phyloP scores from a whole-genome alignment of 257 asterid species.

The Nicotiana otophora region DNA sequence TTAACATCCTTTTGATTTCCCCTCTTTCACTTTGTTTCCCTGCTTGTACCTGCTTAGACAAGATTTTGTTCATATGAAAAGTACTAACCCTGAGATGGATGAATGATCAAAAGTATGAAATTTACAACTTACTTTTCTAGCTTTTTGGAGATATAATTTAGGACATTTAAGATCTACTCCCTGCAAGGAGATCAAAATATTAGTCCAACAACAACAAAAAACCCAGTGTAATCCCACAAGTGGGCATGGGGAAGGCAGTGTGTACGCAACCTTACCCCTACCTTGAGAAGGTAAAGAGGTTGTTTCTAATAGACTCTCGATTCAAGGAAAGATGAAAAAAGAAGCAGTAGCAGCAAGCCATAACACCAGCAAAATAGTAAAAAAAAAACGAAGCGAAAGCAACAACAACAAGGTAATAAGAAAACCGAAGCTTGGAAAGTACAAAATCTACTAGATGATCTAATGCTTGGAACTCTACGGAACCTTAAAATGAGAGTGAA shows the following conservation, averaged over 20 bases:
- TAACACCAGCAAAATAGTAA: too few species aligned
- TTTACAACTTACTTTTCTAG: slow-evolving; percentile 44
- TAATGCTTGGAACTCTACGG: background rate
- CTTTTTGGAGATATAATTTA: slow-evolving; percentile 66
- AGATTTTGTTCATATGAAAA: slow-evolving; percentile 33
- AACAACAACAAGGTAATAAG: too few species aligned
- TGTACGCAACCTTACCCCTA: too few species aligned
- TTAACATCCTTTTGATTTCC: slow-evolving; percentile 65
- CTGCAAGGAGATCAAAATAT: slow-evolving; percentile 46
- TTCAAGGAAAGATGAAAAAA: too few species aligned
- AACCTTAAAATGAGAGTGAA: background rate
- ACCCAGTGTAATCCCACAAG: too few species aligned
- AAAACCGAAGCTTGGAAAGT: background rate
- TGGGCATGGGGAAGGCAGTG: too few species aligned
- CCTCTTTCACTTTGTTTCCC: slow-evolving; percentile 74
- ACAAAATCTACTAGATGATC: background rate
- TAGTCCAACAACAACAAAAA: background rate
- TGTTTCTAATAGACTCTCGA: too few species aligned
- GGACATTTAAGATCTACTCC: slow-evolving; percentile 87
- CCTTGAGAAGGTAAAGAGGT: too few species aligned
- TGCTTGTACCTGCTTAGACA: slow-evolving; percentile 35
- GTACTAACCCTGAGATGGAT: slow-evolving; percentile 5
- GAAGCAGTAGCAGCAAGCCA: too few species aligned
- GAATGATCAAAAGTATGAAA: slow-evolving; percentile 1
- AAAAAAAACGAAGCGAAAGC: too few species aligned